phyloP scores from a whole-genome alignment of 192 early-diverging fungal species.

The Lobosporangium transversale region DNA sequence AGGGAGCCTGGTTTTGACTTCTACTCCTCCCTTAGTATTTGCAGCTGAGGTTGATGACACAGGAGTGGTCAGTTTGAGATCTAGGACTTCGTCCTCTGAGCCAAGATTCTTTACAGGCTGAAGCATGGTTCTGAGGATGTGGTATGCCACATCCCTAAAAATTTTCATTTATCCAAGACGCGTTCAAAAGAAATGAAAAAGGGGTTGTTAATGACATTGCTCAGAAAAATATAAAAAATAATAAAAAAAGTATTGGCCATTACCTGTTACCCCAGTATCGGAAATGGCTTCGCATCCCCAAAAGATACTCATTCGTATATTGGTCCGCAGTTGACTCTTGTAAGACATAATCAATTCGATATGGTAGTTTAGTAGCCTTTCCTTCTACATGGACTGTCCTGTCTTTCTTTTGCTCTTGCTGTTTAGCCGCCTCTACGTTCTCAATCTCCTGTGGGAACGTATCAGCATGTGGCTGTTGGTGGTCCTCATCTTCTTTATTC shows the following conservation, averaged over 20 bases:
- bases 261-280: conserved; percentile 67
- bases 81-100: neutral
- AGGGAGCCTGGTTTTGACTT: conserved; percentile 18
- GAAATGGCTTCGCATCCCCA: conserved; percentile 65
- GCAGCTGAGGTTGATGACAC: conserved; percentile 9
- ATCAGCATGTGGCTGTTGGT: no score
- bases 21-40: conserved; percentile 23
- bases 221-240: no score
- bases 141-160: conserved; percentile 39
- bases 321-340: conserved; percentile 63
- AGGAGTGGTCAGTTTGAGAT: conserved; percentile 20
- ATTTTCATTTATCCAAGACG: no score
- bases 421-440: neutral
- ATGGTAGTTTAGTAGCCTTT: conserved; percentile 27
- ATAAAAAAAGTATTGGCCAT: neutral
- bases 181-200: no score
- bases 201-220: no score
- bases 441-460: conserved; percentile 8
- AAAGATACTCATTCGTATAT: conserved; percentile 64
- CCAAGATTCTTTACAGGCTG: conserved; percentile 1
- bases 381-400: conserved; percentile 28
- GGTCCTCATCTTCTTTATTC: no score
- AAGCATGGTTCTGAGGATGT: conserved; percentile 30
- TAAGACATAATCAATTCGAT: conserved; percentile 60
- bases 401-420: conserved; percentile 12